Base-by-base conservation (phyloP, 2,329 filamentous ascomycete genomes). In the Thielaviopsis musarum region DNA sequence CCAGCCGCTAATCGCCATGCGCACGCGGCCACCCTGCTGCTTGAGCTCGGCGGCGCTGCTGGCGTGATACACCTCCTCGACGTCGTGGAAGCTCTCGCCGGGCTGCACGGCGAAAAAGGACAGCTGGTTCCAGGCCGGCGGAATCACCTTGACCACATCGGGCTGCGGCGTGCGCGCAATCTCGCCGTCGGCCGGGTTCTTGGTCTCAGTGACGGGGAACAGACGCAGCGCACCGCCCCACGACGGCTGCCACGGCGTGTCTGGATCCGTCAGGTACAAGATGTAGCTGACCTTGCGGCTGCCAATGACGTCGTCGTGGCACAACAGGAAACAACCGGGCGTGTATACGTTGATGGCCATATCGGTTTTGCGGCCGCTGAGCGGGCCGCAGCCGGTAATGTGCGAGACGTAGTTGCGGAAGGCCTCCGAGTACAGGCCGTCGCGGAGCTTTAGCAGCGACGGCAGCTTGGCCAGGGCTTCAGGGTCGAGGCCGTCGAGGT, bases 331-430 rank as follows among this genome's bases (percentile, higher is more conserved):
- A 69, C 91, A 97, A 49, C 93, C 91, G 5, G 93, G 91, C 0
- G 90, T 96, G 71, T 98, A 98, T 56, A 98, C 84, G 69, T 98
- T 98, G 76, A 98, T 95, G 61, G 93, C 93, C 90, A 98, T 95
- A 72, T 98, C 93, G 19, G 93, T 97, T 77, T 97, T 98, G 71
- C 81, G 82, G 1, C 91, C 93, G 67, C 89, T 95, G 68, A 98
- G 72, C 61, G 88, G 84, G 0, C 93, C 93, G 60, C 89, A 89
- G 62, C 83, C 83, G 15, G 91, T 95, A 67, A 98, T 87, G 59
- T 81, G 77, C 30, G 90, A 88, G 60, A 97, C 81, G 71, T 95
- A 97, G 74, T 87, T 79, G 67, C 93, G 85, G 74, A 98, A 98
- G 2, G 84, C 76, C 61, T 85, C 79, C 30, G 91, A 96, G 78